Conservation (phyloP, 2,329 filamentous ascomycete genomes). For the Trichoderma sp. region DNA sequence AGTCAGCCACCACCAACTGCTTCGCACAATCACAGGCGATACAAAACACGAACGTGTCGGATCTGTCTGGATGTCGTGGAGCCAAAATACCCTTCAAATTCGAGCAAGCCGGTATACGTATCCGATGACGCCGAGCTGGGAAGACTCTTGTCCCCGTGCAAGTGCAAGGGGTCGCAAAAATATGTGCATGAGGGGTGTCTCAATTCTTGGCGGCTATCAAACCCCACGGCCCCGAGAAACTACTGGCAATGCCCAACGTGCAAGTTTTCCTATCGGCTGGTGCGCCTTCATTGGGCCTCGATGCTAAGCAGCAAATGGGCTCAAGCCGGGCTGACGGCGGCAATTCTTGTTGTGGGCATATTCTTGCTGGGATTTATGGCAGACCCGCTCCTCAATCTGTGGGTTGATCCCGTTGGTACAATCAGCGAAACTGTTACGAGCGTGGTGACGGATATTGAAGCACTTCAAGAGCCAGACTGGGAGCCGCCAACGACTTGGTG, state of each 20-base stretch:
- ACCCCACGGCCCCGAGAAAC: slow-evolving; percentile 67
- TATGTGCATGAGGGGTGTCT: slow-evolving; percentile 95
- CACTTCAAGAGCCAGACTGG: slow-evolving; percentile 44
- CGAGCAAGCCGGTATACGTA: slow-evolving; percentile 59
- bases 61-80: slow-evolving; percentile 79
- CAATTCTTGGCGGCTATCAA: slow-evolving; percentile 76
- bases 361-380: slow-evolving; percentile 90
- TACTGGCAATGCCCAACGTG: slow-evolving; percentile 91
- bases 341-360: slow-evolving; percentile 71
- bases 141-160: slow-evolving; percentile 84
- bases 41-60: slow-evolving; percentile 76
- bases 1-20: slow-evolving; percentile 13
- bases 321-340: slow-evolving; percentile 71
- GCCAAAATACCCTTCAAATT: slow-evolving; percentile 50
- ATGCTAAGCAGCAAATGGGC: slow-evolving; percentile 68
- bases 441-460: slow-evolving; percentile 49
- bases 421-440: slow-evolving; percentile 57
- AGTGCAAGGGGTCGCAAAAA: slow-evolving; percentile 89
- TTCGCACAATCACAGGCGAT: slow-evolving; percentile 48
- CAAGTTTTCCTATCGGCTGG: slow-evolving; percentile 77
- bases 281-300: slow-evolving; percentile 74
- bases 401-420: slow-evolving; percentile 75
- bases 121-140: slow-evolving; percentile 75
- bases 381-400: slow-evolving; percentile 88
- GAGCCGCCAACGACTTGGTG: slow-evolving; percentile 67